Evolutionary conservation across 768 basidiomycete species (phyloP).

Genomic region (Dioszegia aurantiaca): DNA sequence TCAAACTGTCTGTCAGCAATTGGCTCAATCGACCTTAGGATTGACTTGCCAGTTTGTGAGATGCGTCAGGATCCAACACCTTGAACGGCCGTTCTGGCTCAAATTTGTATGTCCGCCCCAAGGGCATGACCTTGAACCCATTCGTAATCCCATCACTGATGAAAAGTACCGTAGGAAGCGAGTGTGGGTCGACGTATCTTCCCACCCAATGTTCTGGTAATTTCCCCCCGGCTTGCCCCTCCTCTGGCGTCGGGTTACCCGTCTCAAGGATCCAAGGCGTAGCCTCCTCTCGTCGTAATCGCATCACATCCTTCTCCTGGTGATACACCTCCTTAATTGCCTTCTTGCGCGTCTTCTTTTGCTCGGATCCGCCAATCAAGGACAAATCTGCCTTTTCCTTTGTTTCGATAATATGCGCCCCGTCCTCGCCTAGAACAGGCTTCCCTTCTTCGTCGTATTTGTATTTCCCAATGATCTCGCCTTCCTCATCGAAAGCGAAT

Average conservation of each 20-base stretch:
- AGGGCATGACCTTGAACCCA: constrained; percentile 38
- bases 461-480: constrained; percentile 34
- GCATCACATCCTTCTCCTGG: constrained; percentile 40
- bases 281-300: constrained; percentile 39
- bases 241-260: constrained; percentile 18
- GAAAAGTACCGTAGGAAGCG: constrained; percentile 37
- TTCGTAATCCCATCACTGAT: constrained; percentile 37
- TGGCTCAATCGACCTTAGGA: background rate
- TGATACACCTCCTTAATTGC: constrained; percentile 40
- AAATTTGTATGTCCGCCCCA: constrained; percentile 42
- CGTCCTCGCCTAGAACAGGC: constrained; percentile 33
- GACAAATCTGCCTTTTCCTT: constrained; percentile 33
- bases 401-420: constrained; percentile 31
- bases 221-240: constrained; percentile 3
- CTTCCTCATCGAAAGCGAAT: constrained; percentile 31
- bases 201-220: constrained; percentile 45
- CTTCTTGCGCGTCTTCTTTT: constrained; percentile 10
- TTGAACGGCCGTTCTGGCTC: constrained; percentile 45
- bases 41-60: constrained; percentile 33
- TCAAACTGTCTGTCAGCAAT: constrained; percentile 30
- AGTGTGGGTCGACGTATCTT: constrained; percentile 32
- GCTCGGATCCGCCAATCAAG: constrained; percentile 28
- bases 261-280: constrained; percentile 41
- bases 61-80: constrained; percentile 38
- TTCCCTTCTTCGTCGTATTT: constrained; percentile 41